Conservation (phyloP, 768 basidiomycete species). For the Suillus cothurnatus region DNA sequence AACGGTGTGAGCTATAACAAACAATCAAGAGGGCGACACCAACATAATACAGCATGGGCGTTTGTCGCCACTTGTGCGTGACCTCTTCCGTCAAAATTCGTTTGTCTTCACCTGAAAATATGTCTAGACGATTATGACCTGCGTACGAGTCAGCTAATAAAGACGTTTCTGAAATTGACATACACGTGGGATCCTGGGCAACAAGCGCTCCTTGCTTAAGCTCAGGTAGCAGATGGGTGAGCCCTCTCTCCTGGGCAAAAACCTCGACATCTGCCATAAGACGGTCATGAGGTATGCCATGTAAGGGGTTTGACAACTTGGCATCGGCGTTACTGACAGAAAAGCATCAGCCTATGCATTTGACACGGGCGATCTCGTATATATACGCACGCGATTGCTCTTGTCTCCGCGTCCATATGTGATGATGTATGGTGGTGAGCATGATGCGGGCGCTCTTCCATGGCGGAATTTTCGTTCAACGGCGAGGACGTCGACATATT, state of each 20-base stretch:
- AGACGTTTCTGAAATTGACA: conserved; percentile 40
- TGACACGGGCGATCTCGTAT: no score
- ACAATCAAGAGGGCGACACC: conserved; percentile 5
- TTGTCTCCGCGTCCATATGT: conserved; percentile 22
- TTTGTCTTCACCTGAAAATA: conserved; percentile 50
- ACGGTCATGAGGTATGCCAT: conserved; percentile 59
- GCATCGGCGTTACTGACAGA: conserved; percentile 37
- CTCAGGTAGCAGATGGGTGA: conserved; percentile 43
- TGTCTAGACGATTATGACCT: conserved; percentile 42
- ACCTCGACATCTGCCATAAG: conserved; percentile 61
- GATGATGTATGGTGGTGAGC: conserved; percentile 8
- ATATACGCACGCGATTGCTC: conserved; percentile 20
- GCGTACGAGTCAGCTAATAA: conserved; percentile 17
- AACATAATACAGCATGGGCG: conserved; percentile 45
- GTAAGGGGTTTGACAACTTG: conserved; percentile 58
- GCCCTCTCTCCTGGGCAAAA: conserved; percentile 51
- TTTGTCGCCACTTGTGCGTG: conserved; percentile 52
- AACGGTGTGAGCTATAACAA: conserved; percentile 38
- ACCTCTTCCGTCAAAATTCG: conserved; percentile 44
- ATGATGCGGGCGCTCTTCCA: conserved; percentile 1
- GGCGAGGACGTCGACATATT: conserved; percentile 19
- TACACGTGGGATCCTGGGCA: conserved; percentile 65
- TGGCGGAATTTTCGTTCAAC: conserved; percentile 23
- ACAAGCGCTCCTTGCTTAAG: conserved; percentile 76
- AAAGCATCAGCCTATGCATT: neutral